Evolutionary conservation across 805 yeast genomes (phyloP), one percentile per base, ranked within the genome.

Genomic region (Barnettozyma sucrosica): DNA sequence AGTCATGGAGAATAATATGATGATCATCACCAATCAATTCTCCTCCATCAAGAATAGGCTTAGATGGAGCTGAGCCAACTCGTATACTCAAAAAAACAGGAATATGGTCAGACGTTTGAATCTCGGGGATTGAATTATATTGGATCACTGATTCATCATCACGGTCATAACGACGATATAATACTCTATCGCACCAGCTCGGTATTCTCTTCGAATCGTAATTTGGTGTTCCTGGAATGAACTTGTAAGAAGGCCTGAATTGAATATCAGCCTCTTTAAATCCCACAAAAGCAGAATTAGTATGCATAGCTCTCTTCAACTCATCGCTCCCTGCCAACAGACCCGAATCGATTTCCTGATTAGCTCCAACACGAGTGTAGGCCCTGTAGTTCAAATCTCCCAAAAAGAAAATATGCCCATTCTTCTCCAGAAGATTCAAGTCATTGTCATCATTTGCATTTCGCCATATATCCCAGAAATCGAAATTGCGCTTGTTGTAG

Each of bases 321-420:
- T 71, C 75, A 46, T 71, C 75, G 45, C 62, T 58, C 53, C 57
- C 63, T 58, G 48, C 58, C 62, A 53, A 63, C 43, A 49, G 43
- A 1, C 46, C 48, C 4, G 36, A 50, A 5, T 55, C 48, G 3
- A 51, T 43, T 8, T 48, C 42, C 19, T 53, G 53, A 9, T 52
- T 45, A 33, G 45, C 54, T 44, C 55, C 55, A 2, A 52, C 46
- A 11, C 32, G 37, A 9, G 47, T 46, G 1, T 58, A 53, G 18
- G 84, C 75, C 39, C 98, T 71, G 63, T 85, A 90, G 61, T 90
- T 90, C 56, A 90, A 68, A 64, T 90, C 98, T 0, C 98, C 98
- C 72, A 87, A 66, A 45, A 89, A 63, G 57, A 89, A 83, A 5
- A 82, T 65, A 59, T 85, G 95, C 10, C 74, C 56, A 1, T 65